These are phyloP conservation scores for Pythium phragmiticola DNA, from an alignment of 352 stramenopile genomes.

Conservation along the genomic window DNA sequence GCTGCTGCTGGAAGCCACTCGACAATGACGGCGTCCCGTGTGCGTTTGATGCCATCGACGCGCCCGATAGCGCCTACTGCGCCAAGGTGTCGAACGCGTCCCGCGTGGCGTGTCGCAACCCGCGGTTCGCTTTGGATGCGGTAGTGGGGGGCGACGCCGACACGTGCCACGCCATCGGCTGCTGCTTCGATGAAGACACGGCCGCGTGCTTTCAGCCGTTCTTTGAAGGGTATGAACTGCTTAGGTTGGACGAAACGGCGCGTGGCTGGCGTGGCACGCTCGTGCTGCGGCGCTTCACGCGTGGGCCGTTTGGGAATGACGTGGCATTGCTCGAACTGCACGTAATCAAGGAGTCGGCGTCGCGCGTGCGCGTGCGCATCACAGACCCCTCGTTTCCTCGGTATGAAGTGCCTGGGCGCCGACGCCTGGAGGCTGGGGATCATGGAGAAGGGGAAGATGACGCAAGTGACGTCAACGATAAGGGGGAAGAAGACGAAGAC, in stretches of 20 bases:
- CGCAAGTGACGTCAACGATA: neutral
- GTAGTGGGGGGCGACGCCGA: slow-evolving; percentile 33
- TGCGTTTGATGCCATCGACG: slow-evolving; percentile 43
- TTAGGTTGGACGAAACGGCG: slow-evolving; percentile 52
- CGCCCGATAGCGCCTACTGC: slow-evolving; percentile 31
- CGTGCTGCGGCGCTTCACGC: slow-evolving; percentile 38
- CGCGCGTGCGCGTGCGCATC: slow-evolving; percentile 71
- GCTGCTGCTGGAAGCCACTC: slow-evolving; percentile 79
- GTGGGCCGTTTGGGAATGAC: slow-evolving; percentile 80
- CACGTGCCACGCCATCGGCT: slow-evolving; percentile 54
- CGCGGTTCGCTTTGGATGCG: slow-evolving; percentile 40
- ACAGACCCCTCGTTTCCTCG: slow-evolving; percentile 69
- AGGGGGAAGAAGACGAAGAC: slow-evolving; percentile 8
- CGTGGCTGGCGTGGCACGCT: slow-evolving; percentile 59
- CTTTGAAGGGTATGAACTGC: slow-evolving; percentile 64
- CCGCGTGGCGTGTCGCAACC: slow-evolving; percentile 75
- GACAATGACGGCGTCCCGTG: slow-evolving; percentile 59
- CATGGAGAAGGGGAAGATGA: slow-evolving; percentile 13
- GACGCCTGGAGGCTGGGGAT: neutral
- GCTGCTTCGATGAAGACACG: slow-evolving; percentile 58
- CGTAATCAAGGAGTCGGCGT: slow-evolving; percentile 51
- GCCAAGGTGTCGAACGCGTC: slow-evolving; percentile 34
- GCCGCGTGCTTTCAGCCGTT: slow-evolving; percentile 68
- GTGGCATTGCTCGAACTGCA: slow-evolving; percentile 57
- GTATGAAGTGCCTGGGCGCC: slow-evolving; percentile 52